A percentile compares a stretch with the other conserved stretches of the same genome.
These are phyloP conservation scores for Rhizopogon vesiculosus DNA, from an alignment of 768 basidiomycete genomes.

Conservation along the genomic window DNA sequence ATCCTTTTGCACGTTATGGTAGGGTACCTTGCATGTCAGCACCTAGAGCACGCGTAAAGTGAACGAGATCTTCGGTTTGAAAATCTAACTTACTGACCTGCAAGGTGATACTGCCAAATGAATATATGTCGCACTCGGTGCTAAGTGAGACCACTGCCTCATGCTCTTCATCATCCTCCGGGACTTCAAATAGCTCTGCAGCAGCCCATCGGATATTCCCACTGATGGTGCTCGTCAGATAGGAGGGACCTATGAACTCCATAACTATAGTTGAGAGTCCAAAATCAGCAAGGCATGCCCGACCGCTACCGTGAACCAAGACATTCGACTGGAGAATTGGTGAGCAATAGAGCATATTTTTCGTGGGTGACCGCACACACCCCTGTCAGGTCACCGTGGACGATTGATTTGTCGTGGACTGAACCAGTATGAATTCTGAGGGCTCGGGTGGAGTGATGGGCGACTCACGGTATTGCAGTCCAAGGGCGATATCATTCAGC, in stretches of 20 bases:
- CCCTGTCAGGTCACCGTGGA: too few species aligned
- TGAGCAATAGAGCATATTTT: too few species aligned
- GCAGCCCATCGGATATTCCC: slow-evolving; percentile 45
- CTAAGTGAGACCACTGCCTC: too few species aligned
- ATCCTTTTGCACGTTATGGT: background rate
- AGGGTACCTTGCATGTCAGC: background rate
- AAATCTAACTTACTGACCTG: slow-evolving; percentile 14
- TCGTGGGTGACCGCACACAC: too few species aligned
- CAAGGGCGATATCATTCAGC: too few species aligned
- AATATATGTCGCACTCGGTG: slow-evolving; percentile 32
- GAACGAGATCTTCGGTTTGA: slow-evolving; percentile 14
- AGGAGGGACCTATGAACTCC: slow-evolving; percentile 24
- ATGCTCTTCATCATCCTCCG: too few species aligned
- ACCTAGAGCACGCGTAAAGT: background rate
- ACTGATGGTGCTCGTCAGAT: slow-evolving; percentile 14
- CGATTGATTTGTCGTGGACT: too few species aligned
- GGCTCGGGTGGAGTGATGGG: too few species aligned
- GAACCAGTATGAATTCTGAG: too few species aligned
- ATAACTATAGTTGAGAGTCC: slow-evolving; percentile 30
- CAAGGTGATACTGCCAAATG: slow-evolving; percentile 33
- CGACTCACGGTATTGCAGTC: too few species aligned
- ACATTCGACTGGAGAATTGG: background rate
- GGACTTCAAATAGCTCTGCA: slow-evolving; percentile 28
- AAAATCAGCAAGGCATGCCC: too few species aligned
- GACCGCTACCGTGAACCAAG: slow-evolving; percentile 29